A percentile compares a stretch with the other conserved stretches of the same genome.
These are phyloP conservation scores for Ophiostoma quercus DNA, from an alignment of 2,329 filamentous ascomycete genomes.

Conservation along the genomic window DNA sequence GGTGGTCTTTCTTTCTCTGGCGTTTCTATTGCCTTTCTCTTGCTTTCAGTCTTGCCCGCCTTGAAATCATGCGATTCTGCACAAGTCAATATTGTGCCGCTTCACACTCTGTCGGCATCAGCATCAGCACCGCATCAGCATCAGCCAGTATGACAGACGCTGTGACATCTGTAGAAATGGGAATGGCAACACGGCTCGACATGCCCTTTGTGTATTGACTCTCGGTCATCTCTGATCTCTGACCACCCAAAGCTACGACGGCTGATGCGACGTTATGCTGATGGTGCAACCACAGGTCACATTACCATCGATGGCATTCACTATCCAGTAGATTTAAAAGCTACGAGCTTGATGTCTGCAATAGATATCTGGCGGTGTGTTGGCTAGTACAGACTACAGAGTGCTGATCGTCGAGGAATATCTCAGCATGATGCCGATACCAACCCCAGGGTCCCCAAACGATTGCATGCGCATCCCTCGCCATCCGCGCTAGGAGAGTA, in stretches of 20 bases:
- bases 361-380: not conserved
- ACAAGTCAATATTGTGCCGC: not conserved
- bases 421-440: not conserved
- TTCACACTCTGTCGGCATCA: not conserved
- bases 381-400: not conserved
- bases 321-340: not conserved
- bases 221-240: not conserved
- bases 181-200: not conserved
- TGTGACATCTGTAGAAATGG: not conserved
- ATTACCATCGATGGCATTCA: not conserved
- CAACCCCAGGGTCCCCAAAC: not conserved
- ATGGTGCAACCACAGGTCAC: constrained; percentile 15
- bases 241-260: not conserved
- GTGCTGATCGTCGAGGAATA: not conserved
- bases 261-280: not conserved
- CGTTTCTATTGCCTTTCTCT: not conserved
- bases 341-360: too few relatives aligned
- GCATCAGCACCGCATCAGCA: too few relatives aligned
- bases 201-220: not conserved
- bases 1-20: not conserved
- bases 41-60: not conserved
- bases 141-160: constrained; percentile 9
- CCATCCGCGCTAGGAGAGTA: constrained; percentile 10
- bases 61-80: not conserved
- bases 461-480: not conserved